Percentiles rank a stretch among this genome's conserved stretches.
Conservation (phyloP, 768 basidiomycete genomes). For the Suillus clintonianus region DNA sequence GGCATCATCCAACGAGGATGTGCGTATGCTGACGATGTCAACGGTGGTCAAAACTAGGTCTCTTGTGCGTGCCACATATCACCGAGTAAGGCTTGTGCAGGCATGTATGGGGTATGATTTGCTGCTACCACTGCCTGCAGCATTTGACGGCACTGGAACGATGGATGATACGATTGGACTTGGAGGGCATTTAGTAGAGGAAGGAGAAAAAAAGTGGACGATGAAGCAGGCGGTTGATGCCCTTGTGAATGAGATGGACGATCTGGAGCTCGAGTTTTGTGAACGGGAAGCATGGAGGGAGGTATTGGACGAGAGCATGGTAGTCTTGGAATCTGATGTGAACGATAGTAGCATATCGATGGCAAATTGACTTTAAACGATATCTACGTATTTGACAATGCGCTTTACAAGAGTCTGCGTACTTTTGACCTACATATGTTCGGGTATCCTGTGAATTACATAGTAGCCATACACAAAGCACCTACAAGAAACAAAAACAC, state of each 20-base stretch:
- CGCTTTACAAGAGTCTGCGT: background rate
- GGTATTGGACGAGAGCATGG: conserved; percentile 11
- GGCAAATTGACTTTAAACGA: background rate
- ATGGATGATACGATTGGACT: conserved; percentile 13
- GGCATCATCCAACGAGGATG: conserved; percentile 1
- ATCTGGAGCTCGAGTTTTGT: conserved; percentile 59
- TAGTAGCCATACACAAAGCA: background rate
- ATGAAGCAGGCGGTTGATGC: conserved; percentile 51
- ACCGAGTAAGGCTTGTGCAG: conserved; percentile 63
- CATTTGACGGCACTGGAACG: background rate
- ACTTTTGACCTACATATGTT: conserved; percentile 1
- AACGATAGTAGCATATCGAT: background rate
- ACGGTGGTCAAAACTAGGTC: conserved; percentile 50
- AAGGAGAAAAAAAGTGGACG: conserved; percentile 47
- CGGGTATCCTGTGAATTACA: conserved; percentile 5
- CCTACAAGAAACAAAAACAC: background rate
- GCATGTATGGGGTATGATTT: conserved; percentile 61
- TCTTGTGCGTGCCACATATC: conserved; percentile 60
- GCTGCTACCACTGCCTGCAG: conserved; percentile 50
- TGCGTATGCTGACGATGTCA: conserved; percentile 27
- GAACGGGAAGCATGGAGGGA: conserved; percentile 33
- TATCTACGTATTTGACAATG: background rate
- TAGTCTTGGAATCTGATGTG: conserved; percentile 9
- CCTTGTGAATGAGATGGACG: conserved; percentile 54
- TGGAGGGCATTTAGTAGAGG: conserved; percentile 17